Evolutionary conservation across 2,329 filamentous ascomycete species (phyloP).

Genomic region (Botrytis porri): DNA sequence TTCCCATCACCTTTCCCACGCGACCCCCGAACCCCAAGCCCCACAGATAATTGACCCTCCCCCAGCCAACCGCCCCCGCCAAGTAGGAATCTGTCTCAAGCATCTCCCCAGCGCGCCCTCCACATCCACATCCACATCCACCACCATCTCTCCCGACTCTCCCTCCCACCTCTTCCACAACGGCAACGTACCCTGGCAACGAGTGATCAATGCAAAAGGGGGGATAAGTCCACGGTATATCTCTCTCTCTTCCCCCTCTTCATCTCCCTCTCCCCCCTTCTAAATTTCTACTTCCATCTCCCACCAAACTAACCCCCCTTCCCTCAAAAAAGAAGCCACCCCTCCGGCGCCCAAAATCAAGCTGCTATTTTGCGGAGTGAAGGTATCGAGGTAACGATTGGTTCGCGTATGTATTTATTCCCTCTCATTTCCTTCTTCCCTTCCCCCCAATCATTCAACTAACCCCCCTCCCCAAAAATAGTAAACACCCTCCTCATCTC

Average conservation of each 20-base stretch:
- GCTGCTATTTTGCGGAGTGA: slow-evolving; percentile 39
- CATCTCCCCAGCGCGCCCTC: slow-evolving; percentile 57
- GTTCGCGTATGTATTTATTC: slow-evolving; percentile 14
- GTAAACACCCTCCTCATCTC: slow-evolving; percentile 39
- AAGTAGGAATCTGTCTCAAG: slow-evolving; percentile 89
- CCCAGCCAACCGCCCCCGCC: slow-evolving; percentile 68
- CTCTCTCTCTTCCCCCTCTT: not conserved
- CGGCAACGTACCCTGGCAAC: slow-evolving; percentile 87
- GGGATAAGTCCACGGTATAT: slow-evolving; percentile 76
- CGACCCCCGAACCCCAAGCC: not conserved
- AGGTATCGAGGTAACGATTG: slow-evolving; percentile 38
- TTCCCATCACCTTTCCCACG: no score
- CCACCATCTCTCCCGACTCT: no score
- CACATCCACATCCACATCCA: not conserved
- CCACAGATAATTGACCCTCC: not conserved
- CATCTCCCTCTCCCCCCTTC: not conserved
- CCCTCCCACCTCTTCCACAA: slow-evolving; percentile 50
- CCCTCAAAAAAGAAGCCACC: slow-evolving; percentile 31
- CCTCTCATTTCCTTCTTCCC: no score
- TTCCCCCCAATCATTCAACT: not conserved
- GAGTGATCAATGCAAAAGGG: slow-evolving; percentile 85
- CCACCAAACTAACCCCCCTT: not conserved
- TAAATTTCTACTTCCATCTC: not conserved
- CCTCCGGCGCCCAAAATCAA: slow-evolving; percentile 39
- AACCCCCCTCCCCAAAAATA: slow-evolving; percentile 22